Evolutionary conservation across 805 yeast species (phyloP), one percentile per base, ranked within the genome.

Genomic region (Wickerhamiella hasegawae): DNA sequence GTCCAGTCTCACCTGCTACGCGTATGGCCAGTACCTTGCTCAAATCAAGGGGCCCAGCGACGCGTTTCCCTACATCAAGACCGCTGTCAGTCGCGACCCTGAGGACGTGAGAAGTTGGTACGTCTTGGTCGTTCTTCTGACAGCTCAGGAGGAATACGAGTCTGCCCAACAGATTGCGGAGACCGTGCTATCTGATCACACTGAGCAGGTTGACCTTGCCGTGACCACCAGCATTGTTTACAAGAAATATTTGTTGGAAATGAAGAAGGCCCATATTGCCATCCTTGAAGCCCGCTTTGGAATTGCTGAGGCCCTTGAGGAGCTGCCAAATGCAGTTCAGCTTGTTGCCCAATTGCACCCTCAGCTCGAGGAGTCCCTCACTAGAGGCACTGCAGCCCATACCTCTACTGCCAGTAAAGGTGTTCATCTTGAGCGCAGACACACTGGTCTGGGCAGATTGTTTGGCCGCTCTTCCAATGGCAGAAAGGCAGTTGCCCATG

Each of bases 191-290:
- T 62, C 65, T 36, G 59, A 68, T 44, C 35, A 71, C 60, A 42
- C 12, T 27, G 46, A 30, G 22, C 38, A 5, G 14, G 22, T 33
- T 32, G 38, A 41, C 12, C 38, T 17, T 28, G 36, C 1, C 27
- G n/a, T n/a, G n/a, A 43, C 21, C 18, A 47, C 12, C 24, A 39
- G 11, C 32, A 34, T 14, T 38, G 57, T 25, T 57, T 67, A 46
- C 59, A 67, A 57, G 73, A 66, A 38, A 65, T 73, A 37, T 49
- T 75, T 35, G 12, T 27, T 57, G 10, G 80, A 81, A 49, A 62
- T 83, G 51, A 79, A 79, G 45, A 63, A 79, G 55, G 76, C 94
- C 0, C 81, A 77, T 46, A 57, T 83, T 25, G 72, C 81, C 1
- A 59, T 82, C n/a, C 57, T 72, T 35, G 84, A 78, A 46, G 63